Conservation (phyloP, 2,329 filamentous ascomycete genomes). For the Pseudogymnoascus sp. region DNA sequence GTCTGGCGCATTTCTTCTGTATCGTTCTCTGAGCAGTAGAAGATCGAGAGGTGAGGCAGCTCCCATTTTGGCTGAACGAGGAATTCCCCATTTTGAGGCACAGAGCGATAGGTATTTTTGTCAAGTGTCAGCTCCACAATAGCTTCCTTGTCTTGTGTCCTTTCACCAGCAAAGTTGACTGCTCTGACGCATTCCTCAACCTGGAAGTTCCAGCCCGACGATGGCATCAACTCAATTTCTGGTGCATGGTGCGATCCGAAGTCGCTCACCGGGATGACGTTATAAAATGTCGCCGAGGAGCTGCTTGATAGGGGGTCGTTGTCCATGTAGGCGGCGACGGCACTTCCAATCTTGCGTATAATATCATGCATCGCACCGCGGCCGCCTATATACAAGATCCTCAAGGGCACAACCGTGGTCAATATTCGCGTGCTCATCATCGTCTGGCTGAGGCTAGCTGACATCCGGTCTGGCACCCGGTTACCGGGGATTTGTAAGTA, state of each 20-base stretch:
- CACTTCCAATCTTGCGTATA: slow-evolving; percentile 40
- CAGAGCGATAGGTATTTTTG: slow-evolving; percentile 31
- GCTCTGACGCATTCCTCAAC: slow-evolving; percentile 41
- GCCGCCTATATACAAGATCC: slow-evolving; percentile 42
- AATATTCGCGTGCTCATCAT: slow-evolving; percentile 38
- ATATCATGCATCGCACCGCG: slow-evolving; percentile 34
- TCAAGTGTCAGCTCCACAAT: slow-evolving; percentile 32
- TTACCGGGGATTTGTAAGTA: not conserved
- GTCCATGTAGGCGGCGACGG: slow-evolving; percentile 34
- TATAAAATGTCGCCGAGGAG: slow-evolving; percentile 37
- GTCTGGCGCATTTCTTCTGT: slow-evolving; percentile 31
- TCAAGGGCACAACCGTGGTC: slow-evolving; percentile 37
- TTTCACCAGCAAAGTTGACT: slow-evolving; percentile 25
- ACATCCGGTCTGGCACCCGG: slow-evolving; percentile 25
- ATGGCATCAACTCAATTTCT: slow-evolving; percentile 45
- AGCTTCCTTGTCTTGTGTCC: slow-evolving; percentile 30
- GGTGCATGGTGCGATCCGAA: slow-evolving; percentile 39
- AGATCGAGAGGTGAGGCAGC: slow-evolving; percentile 41
- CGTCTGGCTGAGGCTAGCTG: slow-evolving; percentile 39
- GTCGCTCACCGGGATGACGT: slow-evolving; percentile 42
- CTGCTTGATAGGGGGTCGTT: slow-evolving; percentile 20
- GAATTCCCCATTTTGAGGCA: slow-evolving; percentile 28
- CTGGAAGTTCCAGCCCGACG: slow-evolving; percentile 42
- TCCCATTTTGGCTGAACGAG: slow-evolving; percentile 37
- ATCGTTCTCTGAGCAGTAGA: slow-evolving; percentile 40